A percentile compares a stretch with the other conserved stretches of the same genome.
Evolutionary conservation across 2,329 filamentous ascomycete genomes (phyloP).

Genomic region (Calonectria henricotiae): DNA sequence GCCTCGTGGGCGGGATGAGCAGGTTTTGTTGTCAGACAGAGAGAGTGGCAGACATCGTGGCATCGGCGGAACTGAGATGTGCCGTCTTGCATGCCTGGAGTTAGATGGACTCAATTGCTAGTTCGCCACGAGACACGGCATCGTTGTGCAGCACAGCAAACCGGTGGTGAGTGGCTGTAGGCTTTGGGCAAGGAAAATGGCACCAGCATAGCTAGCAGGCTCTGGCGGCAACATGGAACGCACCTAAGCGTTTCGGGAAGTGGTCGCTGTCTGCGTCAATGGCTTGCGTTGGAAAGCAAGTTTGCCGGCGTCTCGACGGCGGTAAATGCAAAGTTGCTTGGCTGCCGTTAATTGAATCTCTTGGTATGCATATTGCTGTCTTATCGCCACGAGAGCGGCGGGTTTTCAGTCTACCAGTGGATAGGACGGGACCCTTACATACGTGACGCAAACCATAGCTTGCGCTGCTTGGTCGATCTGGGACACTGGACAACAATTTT

Average conservation of each 20-base stretch:
- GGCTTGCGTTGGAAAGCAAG: neutral
- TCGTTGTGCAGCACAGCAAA: constrained; percentile 9
- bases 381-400: constrained; percentile 13
- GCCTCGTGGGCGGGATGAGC: constrained; percentile 18
- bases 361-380: constrained; percentile 17
- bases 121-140: constrained; percentile 2
- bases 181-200: constrained; percentile 1
- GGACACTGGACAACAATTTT: neutral
- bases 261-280: constrained; percentile 7
- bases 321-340: constrained; percentile 13
- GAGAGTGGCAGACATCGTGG: neutral
- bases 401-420: neutral
- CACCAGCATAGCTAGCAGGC: neutral
- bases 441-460: constrained; percentile 3
- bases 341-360: constrained; percentile 7
- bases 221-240: constrained; percentile 9
- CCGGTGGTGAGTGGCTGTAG: constrained; percentile 8
- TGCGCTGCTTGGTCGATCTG: neutral
- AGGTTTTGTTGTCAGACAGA: constrained; percentile 7
- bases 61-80: constrained; percentile 1
- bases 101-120: neutral
- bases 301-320: neutral
- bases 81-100: neutral
- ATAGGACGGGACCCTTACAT: neutral
- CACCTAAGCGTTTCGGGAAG: constrained; percentile 13